Evolutionary conservation across 768 basidiomycete genomes (phyloP).

Genomic region (Tricholoma furcatifolium): DNA sequence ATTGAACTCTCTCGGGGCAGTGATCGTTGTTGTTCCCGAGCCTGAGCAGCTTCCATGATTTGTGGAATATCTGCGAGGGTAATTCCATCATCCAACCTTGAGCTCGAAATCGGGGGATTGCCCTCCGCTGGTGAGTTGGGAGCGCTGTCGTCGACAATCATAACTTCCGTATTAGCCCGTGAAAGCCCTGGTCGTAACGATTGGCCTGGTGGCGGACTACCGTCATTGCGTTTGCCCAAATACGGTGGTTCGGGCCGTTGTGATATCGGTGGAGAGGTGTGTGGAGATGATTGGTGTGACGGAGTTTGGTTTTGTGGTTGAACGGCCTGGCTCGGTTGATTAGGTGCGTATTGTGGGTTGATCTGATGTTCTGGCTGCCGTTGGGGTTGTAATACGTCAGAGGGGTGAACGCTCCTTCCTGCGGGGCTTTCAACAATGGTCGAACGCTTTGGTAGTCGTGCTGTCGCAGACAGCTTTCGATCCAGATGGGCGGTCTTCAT

Average conservation of each 20-base stretch:
- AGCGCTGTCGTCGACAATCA: conserved; percentile 82
- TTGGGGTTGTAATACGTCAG: conserved; percentile 51
- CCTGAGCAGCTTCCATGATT: conserved; percentile 88
- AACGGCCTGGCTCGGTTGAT: conserved; percentile 33
- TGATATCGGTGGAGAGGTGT: conserved; percentile 23
- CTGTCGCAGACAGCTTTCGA: conserved; percentile 92
- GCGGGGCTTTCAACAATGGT: conserved; percentile 95
- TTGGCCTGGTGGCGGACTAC: conserved; percentile 38
- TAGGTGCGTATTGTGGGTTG: conserved; percentile 26
- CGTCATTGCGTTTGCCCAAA: conserved; percentile 37
- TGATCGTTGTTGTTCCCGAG: conserved; percentile 83
- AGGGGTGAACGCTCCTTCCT: conserved; percentile 79
- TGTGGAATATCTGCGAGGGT: conserved; percentile 95
- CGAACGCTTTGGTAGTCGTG: conserved; percentile 88
- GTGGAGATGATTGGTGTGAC: conserved; percentile 26
- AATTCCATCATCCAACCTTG: conserved; percentile 69
- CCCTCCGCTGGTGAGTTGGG: conserved; percentile 68
- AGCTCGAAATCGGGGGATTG: conserved; percentile 28
- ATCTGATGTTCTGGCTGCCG: conserved; percentile 42
- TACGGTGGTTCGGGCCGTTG: conserved; percentile 35
- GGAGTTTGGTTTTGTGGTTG: conserved; percentile 36
- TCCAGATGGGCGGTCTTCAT: conserved; percentile 95
- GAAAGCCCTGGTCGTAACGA: conserved; percentile 67
- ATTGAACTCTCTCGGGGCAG: conserved; percentile 74
- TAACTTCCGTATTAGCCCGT: conserved; percentile 82